Conservation (phyloP, 768 basidiomycete species). For the Paxillus ammoniavirescens region DNA sequence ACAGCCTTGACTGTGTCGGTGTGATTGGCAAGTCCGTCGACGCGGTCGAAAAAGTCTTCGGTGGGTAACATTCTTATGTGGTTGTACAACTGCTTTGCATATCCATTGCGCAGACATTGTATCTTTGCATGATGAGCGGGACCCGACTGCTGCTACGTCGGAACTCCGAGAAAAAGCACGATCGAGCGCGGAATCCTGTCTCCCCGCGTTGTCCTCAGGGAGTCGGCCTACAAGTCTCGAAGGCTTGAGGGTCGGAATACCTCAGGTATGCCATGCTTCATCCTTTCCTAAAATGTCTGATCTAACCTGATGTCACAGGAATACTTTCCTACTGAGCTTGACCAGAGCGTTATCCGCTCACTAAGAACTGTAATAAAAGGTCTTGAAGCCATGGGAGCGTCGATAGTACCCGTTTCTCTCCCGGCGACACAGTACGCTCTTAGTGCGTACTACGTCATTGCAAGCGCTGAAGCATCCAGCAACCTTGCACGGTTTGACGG, state of each 20-base stretch:
- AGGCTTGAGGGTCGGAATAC: slow-evolving; percentile 72
- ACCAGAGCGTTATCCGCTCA: slow-evolving; percentile 40
- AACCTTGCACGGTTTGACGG: slow-evolving; percentile 91
- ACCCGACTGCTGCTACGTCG: slow-evolving; percentile 67
- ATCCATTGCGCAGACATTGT: slow-evolving; percentile 28
- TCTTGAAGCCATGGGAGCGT: slow-evolving; percentile 56
- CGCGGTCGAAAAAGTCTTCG: slow-evolving; percentile 54
- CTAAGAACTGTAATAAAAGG: slow-evolving; percentile 45
- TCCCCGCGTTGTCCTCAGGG: not conserved
- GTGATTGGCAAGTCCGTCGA: slow-evolving; percentile 60
- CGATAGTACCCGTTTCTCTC: slow-evolving; percentile 69
- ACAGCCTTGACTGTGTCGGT: slow-evolving; percentile 94
- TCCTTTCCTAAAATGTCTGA: not conserved
- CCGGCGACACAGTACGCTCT: slow-evolving; percentile 70
- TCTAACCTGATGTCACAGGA: slow-evolving; percentile 41
- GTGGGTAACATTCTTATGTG: slow-evolving; percentile 41
- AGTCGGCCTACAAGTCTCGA: slow-evolving; percentile 28
- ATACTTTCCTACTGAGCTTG: slow-evolving; percentile 75
- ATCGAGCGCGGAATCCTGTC: slow-evolving; percentile 17
- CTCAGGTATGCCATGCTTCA: slow-evolving; percentile 47
- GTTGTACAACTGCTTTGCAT: not conserved
- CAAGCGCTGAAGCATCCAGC: slow-evolving; percentile 90
- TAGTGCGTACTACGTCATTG: slow-evolving; percentile 94
- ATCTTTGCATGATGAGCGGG: slow-evolving; percentile 55
- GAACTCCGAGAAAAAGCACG: slow-evolving; percentile 38